These are phyloP conservation scores for Penicillium paneum DNA, from an alignment of 2,329 filamentous ascomycete species.

Conservation along the genomic window DNA sequence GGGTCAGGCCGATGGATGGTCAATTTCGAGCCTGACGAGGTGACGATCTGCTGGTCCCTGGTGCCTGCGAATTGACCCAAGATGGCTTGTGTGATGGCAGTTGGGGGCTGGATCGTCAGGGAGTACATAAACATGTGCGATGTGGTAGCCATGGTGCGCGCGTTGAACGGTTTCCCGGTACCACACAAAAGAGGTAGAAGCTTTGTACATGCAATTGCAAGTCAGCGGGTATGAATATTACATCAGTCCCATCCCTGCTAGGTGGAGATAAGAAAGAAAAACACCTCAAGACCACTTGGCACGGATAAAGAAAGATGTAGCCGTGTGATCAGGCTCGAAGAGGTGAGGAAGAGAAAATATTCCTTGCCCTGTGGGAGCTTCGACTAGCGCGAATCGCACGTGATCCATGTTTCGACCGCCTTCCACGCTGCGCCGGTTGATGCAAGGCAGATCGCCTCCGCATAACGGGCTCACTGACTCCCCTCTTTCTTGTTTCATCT, in stretches of 20 bases:
- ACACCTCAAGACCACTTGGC: constrained; percentile 28
- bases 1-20: constrained; percentile 84
- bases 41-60: constrained; percentile 96
- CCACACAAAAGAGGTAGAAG: constrained; percentile 10
- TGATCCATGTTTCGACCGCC: constrained; percentile 34
- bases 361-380: constrained; percentile 28
- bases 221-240: constrained; percentile 25
- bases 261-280: constrained; percentile 15
- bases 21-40: constrained; percentile 84
- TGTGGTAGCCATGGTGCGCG: constrained; percentile 80
- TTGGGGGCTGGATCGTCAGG: constrained; percentile 89
- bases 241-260: constrained; percentile 39
- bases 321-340: constrained; percentile 5
- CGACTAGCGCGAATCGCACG: constrained; percentile 22
- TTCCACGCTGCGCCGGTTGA: constrained; percentile 27
- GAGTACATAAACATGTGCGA: constrained; percentile 99
- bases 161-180: constrained; percentile 19
- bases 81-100: constrained; percentile 83
- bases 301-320: constrained; percentile 1
- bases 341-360: constrained; percentile 26
- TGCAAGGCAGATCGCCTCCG: constrained; percentile 12
- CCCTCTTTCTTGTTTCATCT: not conserved
- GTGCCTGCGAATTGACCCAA: constrained; percentile 94
- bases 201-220: constrained; percentile 28
- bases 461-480: constrained; percentile 1